Conservation (phyloP, 2,329 filamentous ascomycete genomes). For the Diaporthe ilicicola region DNA sequence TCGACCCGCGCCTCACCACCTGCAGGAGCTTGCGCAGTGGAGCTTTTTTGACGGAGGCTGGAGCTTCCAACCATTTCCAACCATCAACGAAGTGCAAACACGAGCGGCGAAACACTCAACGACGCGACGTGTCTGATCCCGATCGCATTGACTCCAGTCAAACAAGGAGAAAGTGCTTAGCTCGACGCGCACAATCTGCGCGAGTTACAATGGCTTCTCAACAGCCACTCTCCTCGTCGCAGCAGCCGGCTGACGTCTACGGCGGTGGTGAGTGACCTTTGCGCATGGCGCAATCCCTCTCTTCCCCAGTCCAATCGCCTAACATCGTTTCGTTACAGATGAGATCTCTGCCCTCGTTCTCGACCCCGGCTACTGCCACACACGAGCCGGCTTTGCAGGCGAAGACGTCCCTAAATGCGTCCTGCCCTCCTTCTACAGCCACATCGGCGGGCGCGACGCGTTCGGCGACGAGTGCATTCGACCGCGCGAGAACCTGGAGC, state of each 20-base stretch:
- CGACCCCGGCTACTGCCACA: constrained; percentile 90
- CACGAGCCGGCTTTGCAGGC: constrained; percentile 94
- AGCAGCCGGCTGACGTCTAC: constrained; percentile 69
- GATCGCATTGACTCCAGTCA: constrained; percentile 25
- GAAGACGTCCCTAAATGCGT: constrained; percentile 97
- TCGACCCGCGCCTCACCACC: background rate
- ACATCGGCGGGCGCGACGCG: constrained; percentile 64
- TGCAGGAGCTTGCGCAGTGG: constrained; percentile 11
- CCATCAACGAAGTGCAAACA: constrained; percentile 1
- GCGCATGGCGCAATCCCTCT: constrained; percentile 28
- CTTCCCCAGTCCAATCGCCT: constrained; percentile 35
- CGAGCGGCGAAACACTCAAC: constrained; percentile 33
- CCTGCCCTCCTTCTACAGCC: constrained; percentile 88
- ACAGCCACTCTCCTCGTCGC: constrained; percentile 60
- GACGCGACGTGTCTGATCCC: background rate
- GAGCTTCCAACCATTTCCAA: constrained; percentile 17
- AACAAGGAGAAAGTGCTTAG: background rate
- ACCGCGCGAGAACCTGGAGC: constrained; percentile 78
- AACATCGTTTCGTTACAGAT: constrained; percentile 62
- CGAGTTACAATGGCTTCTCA: constrained; percentile 59
- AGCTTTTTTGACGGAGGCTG: constrained; percentile 2
- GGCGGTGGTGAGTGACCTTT: constrained; percentile 61
- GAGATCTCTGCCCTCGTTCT: constrained; percentile 97
- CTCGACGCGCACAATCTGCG: background rate
- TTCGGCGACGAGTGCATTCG: constrained; percentile 94